Percentiles rank a stretch among this genome's conserved stretches.
Evolutionary conservation across 495 filamentous ascomycete genomes (phyloP).

Genomic region (Poronia punctata): DNA sequence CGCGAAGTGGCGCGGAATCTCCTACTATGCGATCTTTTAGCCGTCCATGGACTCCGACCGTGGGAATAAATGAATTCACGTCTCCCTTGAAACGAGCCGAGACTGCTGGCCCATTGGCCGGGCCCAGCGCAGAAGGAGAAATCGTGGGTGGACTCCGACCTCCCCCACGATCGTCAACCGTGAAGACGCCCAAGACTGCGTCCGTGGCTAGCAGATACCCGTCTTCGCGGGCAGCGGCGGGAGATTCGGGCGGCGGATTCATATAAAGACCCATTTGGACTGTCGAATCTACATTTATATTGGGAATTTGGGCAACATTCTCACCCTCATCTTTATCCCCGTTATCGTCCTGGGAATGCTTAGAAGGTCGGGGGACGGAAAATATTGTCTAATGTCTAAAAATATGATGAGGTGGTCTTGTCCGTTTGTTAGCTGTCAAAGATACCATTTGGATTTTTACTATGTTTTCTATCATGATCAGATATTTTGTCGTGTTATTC

Average conservation of each 20-base stretch:
- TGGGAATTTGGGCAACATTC: neutral
- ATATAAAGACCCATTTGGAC: slow-evolving; percentile 11
- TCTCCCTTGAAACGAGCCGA: slow-evolving; percentile 14
- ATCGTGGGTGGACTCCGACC: slow-evolving; percentile 2
- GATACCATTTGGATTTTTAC: slow-evolving; percentile 11
- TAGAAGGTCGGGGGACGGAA: slow-evolving; percentile 4
- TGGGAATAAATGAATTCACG: neutral
- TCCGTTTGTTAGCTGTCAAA: slow-evolving; percentile 2
- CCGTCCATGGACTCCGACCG: slow-evolving; percentile 17
- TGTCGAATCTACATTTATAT: no score
- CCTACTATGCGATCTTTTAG: slow-evolving; percentile 21
- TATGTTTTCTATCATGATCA: neutral
- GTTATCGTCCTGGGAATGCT: neutral
- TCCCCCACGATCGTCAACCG: slow-evolving; percentile 14
- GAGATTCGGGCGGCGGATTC: slow-evolving; percentile 16
- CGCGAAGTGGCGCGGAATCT: slow-evolving; percentile 12
- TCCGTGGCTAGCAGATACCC: slow-evolving; percentile 9
- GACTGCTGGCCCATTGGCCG: slow-evolving; percentile 3
- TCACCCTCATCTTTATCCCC: neutral
- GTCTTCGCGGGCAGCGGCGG: slow-evolving; percentile 8
- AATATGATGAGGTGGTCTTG: slow-evolving; percentile 3
- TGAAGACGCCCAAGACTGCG: slow-evolving; percentile 1
- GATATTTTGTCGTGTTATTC: neutral
- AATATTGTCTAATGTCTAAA: slow-evolving; percentile 9
- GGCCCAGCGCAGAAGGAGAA: neutral